A percentile compares a stretch with the other conserved stretches of the same genome.
These are phyloP conservation scores for Manihot esculenta DNA, from an alignment of 441 rosid species.

Conservation along the genomic window DNA sequence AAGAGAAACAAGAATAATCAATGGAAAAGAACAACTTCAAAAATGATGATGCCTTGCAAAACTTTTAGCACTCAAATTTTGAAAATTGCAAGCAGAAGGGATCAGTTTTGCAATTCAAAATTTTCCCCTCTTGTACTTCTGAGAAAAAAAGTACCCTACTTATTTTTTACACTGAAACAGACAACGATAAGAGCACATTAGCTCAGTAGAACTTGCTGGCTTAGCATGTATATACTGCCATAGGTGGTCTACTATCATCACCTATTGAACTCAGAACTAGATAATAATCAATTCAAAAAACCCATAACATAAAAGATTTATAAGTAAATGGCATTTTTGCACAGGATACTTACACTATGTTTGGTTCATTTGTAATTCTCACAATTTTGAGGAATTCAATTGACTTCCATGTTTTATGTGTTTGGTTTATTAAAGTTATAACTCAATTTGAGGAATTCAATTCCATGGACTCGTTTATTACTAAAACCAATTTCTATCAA, in stretches of 20 bases:
- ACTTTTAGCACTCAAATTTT: not conserved
- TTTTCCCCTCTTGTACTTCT: not conserved
- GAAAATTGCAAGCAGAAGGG: not conserved
- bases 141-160: not conserved
- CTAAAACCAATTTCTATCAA: too few relatives aligned
- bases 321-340: conserved; percentile 2
- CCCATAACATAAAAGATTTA: not conserved
- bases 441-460: too few relatives aligned
- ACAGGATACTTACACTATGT: too few relatives aligned
- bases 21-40: not conserved
- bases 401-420: too few relatives aligned
- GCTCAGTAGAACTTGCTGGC: not conserved
- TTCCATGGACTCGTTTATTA: too few relatives aligned
- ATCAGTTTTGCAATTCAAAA: not conserved
- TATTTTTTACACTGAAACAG: not conserved
- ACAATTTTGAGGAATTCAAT: too few relatives aligned
- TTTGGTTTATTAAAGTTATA: too few relatives aligned
- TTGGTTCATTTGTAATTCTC: too few relatives aligned
- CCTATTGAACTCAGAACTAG: not conserved
- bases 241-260: not conserved
- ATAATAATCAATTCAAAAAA: not conserved
- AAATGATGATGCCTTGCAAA: not conserved
- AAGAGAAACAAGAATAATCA: conserved; percentile 14
- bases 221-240: not conserved
- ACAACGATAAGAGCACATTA: not conserved